Conservation (phyloP, 805 yeast genomes). For the Hanseniaspora meyeri region DNA sequence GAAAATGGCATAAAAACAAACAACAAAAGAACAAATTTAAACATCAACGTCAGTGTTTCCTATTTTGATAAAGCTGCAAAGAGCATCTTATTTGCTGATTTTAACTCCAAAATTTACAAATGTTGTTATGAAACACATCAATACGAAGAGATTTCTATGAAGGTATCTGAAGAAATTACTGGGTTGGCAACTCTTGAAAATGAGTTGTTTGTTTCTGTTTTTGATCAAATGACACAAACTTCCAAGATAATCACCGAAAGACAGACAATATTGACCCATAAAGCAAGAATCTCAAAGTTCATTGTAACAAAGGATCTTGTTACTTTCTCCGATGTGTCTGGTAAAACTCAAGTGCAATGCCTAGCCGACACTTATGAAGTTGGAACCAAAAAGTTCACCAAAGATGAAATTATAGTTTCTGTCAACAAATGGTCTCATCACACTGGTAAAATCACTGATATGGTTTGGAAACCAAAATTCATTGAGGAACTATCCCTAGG, state of each 20-base stretch:
- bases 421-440: constrained; percentile 81
- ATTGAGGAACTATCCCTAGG: constrained; percentile 20
- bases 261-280: neutral
- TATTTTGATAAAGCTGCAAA: neutral
- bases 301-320: neutral
- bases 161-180: neutral
- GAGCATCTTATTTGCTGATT: neutral
- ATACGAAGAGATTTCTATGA: neutral
- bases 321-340: constrained; percentile 11
- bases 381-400: neutral
- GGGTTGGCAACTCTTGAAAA: neutral
- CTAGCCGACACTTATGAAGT: neutral
- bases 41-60: neutral
- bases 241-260: neutral
- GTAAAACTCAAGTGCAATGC: constrained; percentile 11
- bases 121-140: neutral
- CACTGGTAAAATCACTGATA: constrained; percentile 63
- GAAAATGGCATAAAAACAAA: neutral
- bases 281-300: constrained; percentile 3
- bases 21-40: neutral
- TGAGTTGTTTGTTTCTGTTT: neutral
- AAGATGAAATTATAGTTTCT: constrained; percentile 6
- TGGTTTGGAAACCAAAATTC: constrained; percentile 49
- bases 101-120: neutral
- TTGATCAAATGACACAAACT: constrained; percentile 2